A percentile compares a stretch with the other conserved stretches of the same genome.
phyloP scores from a whole-genome alignment of 148 eudicot genomes.

The Camellia japonica region DNA sequence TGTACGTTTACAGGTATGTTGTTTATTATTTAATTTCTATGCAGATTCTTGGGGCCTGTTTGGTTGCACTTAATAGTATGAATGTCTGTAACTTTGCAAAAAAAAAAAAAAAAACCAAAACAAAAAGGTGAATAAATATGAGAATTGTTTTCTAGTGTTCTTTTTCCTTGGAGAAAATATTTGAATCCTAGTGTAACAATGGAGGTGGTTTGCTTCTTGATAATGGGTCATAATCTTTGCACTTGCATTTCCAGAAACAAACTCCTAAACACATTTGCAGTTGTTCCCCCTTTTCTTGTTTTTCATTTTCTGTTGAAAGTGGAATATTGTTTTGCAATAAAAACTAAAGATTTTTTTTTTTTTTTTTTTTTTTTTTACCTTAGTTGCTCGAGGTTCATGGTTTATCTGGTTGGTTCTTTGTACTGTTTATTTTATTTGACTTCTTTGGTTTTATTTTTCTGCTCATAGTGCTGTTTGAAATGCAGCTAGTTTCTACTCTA shows the following conservation, averaged over 20 bases:
- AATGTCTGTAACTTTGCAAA: background rate
- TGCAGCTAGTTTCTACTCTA: conserved; percentile 74
- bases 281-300: background rate
- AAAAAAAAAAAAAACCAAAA: background rate
- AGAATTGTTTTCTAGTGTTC: background rate
- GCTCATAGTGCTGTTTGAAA: conserved; percentile 12
- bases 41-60: conserved; percentile 6
- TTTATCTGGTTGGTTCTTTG: background rate
- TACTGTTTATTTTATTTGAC: background rate
- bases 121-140: background rate
- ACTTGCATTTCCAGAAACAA: conserved; percentile 7
- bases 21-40: conserved; percentile 8
- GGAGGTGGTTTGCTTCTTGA: background rate
- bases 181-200: background rate
- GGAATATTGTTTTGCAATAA: background rate
- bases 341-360: background rate
- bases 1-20: conserved; percentile 59
- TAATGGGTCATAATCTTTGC: background rate
- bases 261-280: background rate
- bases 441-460: conserved; percentile 2
- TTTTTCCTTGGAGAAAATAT: background rate
- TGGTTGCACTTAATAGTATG: background rate
- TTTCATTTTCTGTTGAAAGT: background rate
- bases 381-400: background rate
- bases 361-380: background rate